Evolutionary conservation across 1,284 basidiomycete species (phyloP).

Genomic region (Cryptococcus sp.): DNA sequence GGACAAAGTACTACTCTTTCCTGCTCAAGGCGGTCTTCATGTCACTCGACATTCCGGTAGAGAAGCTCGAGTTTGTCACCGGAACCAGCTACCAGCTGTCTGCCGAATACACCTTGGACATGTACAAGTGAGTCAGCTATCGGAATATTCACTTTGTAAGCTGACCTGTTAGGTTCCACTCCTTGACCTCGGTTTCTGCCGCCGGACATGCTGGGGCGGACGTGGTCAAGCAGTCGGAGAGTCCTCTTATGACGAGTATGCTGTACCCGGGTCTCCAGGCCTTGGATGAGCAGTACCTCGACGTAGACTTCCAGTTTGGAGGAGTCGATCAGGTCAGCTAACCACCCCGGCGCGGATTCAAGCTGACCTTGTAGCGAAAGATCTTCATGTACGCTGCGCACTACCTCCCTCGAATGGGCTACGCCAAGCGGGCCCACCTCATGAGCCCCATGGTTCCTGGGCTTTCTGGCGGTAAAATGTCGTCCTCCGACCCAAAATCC

Average conservation of each 20-base stretch:
- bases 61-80: conserved; percentile 75
- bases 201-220: conserved; percentile 97
- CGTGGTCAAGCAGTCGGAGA: conserved; percentile 96
- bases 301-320: conserved; percentile 95
- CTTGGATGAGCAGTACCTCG: conserved; percentile 94
- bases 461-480: conserved; percentile 93
- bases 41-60: conserved; percentile 84
- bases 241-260: conserved; percentile 80
- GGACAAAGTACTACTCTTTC: conserved; percentile 85
- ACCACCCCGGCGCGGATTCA: neutral
- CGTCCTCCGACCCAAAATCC: conserved; percentile 90
- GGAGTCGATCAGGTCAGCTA: conserved; percentile 82
- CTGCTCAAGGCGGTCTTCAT: conserved; percentile 75
- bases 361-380: conserved; percentile 63
- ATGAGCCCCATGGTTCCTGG: conserved; percentile 99
- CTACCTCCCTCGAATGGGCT: conserved; percentile 89
- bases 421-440: conserved; percentile 89
- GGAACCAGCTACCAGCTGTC: conserved; percentile 80
- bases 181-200: conserved; percentile 89
- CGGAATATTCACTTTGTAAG: neutral
- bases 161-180: conserved; percentile 55
- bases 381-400: conserved; percentile 98
- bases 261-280: conserved; percentile 96
- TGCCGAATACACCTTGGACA: conserved; percentile 89
- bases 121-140: conserved; percentile 57